Conservation (phyloP, 129 eudicot species). For the Tagetes patula region DNA sequence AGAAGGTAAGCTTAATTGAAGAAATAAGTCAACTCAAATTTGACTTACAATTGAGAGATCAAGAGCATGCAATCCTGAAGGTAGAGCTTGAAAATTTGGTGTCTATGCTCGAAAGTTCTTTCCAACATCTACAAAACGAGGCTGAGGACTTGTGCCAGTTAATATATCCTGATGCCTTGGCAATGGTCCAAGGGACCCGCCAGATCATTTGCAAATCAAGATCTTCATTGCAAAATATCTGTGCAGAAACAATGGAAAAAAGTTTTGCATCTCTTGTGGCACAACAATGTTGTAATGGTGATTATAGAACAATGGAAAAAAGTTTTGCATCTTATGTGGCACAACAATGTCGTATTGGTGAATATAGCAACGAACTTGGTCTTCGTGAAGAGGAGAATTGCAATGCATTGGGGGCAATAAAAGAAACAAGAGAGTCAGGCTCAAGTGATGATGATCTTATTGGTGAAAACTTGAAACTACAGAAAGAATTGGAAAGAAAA, state of each 20-base stretch:
- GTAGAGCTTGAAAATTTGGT: constrained; percentile 36
- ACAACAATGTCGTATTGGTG: constrained; percentile 52
- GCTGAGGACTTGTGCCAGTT: constrained; percentile 48
- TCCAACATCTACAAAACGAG: constrained; percentile 48
- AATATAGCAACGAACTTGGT: constrained; percentile 28
- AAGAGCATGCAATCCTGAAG: constrained; percentile 43
- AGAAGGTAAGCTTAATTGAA: constrained; percentile 52
- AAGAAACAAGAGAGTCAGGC: constrained; percentile 35
- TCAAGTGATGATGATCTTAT: constrained; percentile 25
- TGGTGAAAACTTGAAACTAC: constrained; percentile 45
- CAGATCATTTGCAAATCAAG: constrained; percentile 38
- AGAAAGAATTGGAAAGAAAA: constrained; percentile 59
- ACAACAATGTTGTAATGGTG: constrained; percentile 51
- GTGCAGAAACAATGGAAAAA: constrained; percentile 47
- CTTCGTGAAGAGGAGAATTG: constrained; percentile 32
- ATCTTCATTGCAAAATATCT: constrained; percentile 54
- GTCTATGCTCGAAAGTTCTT: constrained; percentile 55
- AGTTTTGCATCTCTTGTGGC: constrained; percentile 46
- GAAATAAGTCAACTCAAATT: constrained; percentile 56
- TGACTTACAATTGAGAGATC: constrained; percentile 37
- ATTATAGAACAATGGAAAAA: constrained; percentile 42
- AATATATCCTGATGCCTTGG: constrained; percentile 47
- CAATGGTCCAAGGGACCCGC: constrained; percentile 39
- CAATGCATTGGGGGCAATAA: constrained; percentile 21
- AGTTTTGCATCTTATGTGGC: constrained; percentile 45